Percentiles rank a stretch among this genome's conserved stretches.
Conservation (phyloP, 164 flowering plant genomes). For the Dillenia suffruticosa region DNA sequence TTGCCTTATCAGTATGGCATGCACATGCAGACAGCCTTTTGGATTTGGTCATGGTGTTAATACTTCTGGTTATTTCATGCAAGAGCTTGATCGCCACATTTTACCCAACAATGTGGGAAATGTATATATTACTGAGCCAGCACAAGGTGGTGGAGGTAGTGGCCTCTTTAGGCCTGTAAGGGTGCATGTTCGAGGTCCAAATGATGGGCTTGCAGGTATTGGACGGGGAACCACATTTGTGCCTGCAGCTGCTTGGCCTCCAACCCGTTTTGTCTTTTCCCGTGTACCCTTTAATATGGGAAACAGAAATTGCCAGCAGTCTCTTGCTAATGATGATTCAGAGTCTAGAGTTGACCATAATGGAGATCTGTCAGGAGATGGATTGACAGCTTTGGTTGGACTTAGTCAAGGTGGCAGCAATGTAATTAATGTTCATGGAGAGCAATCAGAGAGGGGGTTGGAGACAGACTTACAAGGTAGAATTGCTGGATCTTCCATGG, state of each 20-base stretch:
- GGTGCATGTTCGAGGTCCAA: constrained; percentile 82
- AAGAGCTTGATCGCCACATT: constrained; percentile 65
- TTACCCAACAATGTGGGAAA: constrained; percentile 51
- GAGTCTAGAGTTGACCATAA: constrained; percentile 68
- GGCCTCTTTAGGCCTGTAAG: constrained; percentile 76
- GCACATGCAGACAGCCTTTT: constrained; percentile 78
- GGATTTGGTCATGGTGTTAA: constrained; percentile 55
- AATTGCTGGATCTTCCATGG: constrained; percentile 34
- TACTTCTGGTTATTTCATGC: constrained; percentile 55
- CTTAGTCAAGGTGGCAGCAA: constrained; percentile 73
- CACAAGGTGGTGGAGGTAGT: constrained; percentile 67
- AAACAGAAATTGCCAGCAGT: constrained; percentile 70
- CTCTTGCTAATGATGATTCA: constrained; percentile 79
- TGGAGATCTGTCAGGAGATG: constrained; percentile 85
- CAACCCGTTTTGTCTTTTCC: constrained; percentile 92
- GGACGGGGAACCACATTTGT: constrained; percentile 86
- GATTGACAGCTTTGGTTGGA: constrained; percentile 92
- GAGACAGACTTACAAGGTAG: constrained; percentile 48
- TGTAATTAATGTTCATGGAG: constrained; percentile 35
- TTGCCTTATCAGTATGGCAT: constrained; percentile 57
- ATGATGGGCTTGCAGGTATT: constrained; percentile 96
- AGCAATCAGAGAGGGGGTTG: constrained; percentile 51
- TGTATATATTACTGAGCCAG: constrained; percentile 58
- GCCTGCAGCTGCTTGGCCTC: constrained; percentile 74
- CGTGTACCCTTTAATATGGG: constrained; percentile 89